Evolutionary conservation across 805 yeast species (phyloP).

Genomic region (Ogataea naganishii): DNA sequence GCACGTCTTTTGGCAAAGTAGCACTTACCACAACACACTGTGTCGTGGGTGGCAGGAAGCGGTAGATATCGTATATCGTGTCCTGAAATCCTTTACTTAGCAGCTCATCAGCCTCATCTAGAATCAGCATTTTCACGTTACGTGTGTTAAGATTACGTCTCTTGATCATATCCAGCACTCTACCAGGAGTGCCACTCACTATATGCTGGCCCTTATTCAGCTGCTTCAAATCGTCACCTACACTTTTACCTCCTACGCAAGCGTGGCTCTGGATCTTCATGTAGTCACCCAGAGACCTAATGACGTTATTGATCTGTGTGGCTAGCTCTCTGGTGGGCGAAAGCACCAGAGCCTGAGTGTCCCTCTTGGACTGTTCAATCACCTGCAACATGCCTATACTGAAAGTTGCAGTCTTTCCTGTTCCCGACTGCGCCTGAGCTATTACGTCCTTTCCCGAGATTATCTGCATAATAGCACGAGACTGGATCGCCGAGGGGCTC

Average conservation of each 20-base stretch:
- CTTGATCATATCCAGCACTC: conserved; percentile 93
- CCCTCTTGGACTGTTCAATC: conserved; percentile 61
- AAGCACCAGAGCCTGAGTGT: conserved; percentile 87
- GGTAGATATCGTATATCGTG: conserved; percentile 90
- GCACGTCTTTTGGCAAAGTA: conserved; percentile 87
- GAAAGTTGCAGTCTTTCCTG: conserved; percentile 87
- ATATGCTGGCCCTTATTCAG: conserved; percentile 83
- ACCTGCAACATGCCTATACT: conserved; percentile 54
- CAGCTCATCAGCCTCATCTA: conserved; percentile 99
- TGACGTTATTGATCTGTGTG: conserved; percentile 89
- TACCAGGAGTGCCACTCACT: conserved; percentile 97
- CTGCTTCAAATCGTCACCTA: conserved; percentile 80
- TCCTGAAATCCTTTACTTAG: conserved; percentile 89
- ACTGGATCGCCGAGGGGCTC: conserved; percentile 75
- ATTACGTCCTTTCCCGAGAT: conserved; percentile 45
- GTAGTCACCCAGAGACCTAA: conserved; percentile 81
- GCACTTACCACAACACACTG: conserved; percentile 96
- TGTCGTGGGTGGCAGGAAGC: conserved; percentile 76
- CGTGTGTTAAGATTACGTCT: conserved; percentile 78
- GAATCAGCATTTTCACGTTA: conserved; percentile 83
- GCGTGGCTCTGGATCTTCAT: conserved; percentile 91
- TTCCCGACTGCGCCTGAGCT: conserved; percentile 87
- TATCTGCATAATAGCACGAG: conserved; percentile 72
- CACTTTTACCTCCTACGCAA: conserved; percentile 93
- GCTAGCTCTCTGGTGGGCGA: conserved; percentile 99